Base-by-base conservation (phyloP, 1,139 yeast genomes). In the Geotrichum cucujoidarum region DNA sequence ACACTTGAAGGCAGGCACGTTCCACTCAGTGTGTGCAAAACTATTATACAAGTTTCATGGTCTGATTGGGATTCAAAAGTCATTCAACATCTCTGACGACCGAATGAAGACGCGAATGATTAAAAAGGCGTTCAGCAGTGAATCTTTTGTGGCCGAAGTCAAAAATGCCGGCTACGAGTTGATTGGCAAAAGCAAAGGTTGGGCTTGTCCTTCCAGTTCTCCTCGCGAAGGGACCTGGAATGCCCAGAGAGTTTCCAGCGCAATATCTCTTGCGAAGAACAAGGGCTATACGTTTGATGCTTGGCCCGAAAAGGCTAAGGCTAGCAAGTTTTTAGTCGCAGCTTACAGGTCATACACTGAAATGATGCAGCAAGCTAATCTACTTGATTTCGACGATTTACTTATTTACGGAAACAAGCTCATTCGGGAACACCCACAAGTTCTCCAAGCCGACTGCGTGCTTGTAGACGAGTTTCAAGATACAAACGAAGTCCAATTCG, bases 401-500 rank as follows among this genome's bases (percentile, higher is more conserved):
- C 69, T 92, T 33, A 62, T 85, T 27, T 68, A 72, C 46, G 75
- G 89, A 32, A 68, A 73, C 53, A 62, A 68, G 11, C 65, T 89
- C 16, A 59, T 88, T n/a, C 58, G 68, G 1, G 55, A 61, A 18
- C 63, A 68, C 48, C 71, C 76, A 2, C 70, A 73, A 0, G 36
- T 35, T 34, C 76, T 80, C 18, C 68, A 83, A 18, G 68, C 70
- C 1, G 68, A 70, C 47, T 69, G 85, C 6, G 90, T 89, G 0
- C 70, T 92, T 20, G 88, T 92, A 2, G 98, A 92, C 65, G 98
- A 92, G 63, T 92, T 87, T 58, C 98, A 92, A 66, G 98, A 92
- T 60, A 89, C 97, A 0, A 88, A 86, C 57, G 73, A 73, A 25
- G 73, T 87, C 20, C 97, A 92, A 61, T 70, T 88, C 52, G 76